phyloP scores from a whole-genome alignment of 78 protist genomes.

The Chrysochromulina tobinii region DNA sequence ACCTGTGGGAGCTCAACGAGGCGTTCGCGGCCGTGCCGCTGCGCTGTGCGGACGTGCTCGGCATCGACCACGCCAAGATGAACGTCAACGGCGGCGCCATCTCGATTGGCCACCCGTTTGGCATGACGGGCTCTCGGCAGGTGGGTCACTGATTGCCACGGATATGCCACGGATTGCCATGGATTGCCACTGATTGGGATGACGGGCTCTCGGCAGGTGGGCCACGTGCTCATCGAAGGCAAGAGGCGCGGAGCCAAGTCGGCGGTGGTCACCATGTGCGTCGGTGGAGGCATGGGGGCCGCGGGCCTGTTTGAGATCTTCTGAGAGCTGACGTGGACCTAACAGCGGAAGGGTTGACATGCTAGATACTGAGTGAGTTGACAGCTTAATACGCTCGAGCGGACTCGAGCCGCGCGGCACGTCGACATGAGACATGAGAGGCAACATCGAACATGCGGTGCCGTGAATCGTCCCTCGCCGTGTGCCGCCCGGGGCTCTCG shows the following conservation, averaged over 20 bases:
- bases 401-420: too few relatives aligned
- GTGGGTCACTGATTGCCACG: conserved; percentile 8
- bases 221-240: conserved; percentile 1
- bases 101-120: neutral
- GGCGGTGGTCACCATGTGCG: conserved; percentile 39
- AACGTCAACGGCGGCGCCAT: conserved; percentile 25
- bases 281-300: conserved; percentile 51
- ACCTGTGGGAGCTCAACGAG: conserved; percentile 25
- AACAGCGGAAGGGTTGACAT: too few relatives aligned
- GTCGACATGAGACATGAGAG: too few relatives aligned
- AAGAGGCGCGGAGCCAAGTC: neutral
- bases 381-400: too few relatives aligned
- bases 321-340: too few relatives aligned
- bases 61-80: neutral
- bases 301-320: conserved; percentile 25
- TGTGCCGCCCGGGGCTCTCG: too few relatives aligned
- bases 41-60: neutral
- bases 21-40: conserved; percentile 24
- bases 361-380: too few relatives aligned
- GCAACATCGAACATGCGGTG: too few relatives aligned
- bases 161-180: neutral
- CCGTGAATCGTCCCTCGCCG: too few relatives aligned
- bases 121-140: conserved; percentile 40
- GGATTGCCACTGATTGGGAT: neutral
- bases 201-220: conserved; percentile 45